Percentiles rank a stretch among this genome's conserved stretches.
Conservation (phyloP, 139 green algal species). For the Helicosporidium sp. region DNA sequence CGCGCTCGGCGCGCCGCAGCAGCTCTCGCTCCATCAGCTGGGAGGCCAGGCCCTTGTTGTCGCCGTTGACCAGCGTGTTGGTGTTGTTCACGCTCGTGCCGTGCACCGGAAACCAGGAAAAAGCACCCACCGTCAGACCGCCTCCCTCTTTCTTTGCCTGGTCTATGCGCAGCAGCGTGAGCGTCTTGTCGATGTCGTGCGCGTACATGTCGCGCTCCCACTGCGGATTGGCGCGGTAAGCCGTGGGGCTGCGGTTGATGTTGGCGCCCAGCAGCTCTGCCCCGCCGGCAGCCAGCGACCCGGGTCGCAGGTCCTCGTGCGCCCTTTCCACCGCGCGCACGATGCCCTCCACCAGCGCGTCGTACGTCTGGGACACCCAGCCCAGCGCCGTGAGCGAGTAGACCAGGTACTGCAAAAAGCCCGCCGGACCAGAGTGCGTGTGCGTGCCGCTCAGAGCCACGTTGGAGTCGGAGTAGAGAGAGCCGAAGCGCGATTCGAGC, state of each 20-base stretch:
- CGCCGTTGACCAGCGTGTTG: slow-evolving; percentile 55
- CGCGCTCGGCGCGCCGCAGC: slow-evolving; percentile 50
- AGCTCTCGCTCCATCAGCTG: slow-evolving; percentile 43
- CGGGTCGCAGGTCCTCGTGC: slow-evolving; percentile 33
- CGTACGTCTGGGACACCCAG: slow-evolving; percentile 57
- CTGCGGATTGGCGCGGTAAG: slow-evolving; percentile 51
- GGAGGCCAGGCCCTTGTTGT: slow-evolving; percentile 67
- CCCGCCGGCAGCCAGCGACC: slow-evolving; percentile 14
- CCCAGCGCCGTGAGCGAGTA: slow-evolving; percentile 54
- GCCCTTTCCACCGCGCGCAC: slow-evolving; percentile 34
- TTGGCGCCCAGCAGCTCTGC: slow-evolving; percentile 42
- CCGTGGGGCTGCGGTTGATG: slow-evolving; percentile 63
- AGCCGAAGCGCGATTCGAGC: slow-evolving; percentile 41
- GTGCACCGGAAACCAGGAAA: slow-evolving; percentile 68
- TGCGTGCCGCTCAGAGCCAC: slow-evolving; percentile 63
- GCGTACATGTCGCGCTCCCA: slow-evolving; percentile 37
- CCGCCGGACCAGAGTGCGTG: slow-evolving; percentile 55
- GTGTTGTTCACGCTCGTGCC: slow-evolving; percentile 77
- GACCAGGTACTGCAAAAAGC: slow-evolving; percentile 61
- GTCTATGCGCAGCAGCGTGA: slow-evolving; percentile 41
- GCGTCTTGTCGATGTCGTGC: slow-evolving; percentile 46
- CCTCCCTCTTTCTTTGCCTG: neutral
- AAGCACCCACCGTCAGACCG: neutral
- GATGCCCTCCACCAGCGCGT: slow-evolving; percentile 56
- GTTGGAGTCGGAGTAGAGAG: slow-evolving; percentile 49